phyloP scores from a whole-genome alignment of 2,329 filamentous ascomycete species.

The Coniochaeta prunicola region DNA sequence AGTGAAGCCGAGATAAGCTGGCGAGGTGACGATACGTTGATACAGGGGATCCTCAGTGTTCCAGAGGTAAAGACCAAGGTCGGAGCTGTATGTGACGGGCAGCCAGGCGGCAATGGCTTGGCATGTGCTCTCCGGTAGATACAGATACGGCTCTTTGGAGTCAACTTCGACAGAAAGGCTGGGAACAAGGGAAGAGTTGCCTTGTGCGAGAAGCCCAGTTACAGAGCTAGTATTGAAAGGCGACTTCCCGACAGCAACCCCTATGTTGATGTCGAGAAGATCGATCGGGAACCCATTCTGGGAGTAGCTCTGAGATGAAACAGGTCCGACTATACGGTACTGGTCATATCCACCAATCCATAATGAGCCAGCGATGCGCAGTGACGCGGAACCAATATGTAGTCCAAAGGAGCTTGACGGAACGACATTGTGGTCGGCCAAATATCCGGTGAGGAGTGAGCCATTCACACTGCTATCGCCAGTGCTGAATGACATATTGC shows the following conservation, averaged over 20 bases:
- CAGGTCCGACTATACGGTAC: slow-evolving; percentile 18
- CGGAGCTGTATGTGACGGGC: slow-evolving; percentile 26
- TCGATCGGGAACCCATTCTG: slow-evolving; percentile 6
- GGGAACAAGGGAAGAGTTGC: slow-evolving; percentile 24
- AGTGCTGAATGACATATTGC: neutral
- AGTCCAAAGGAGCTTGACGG: slow-evolving; percentile 21
- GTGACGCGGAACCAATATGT: slow-evolving; percentile 23
- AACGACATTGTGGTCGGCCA: slow-evolving; percentile 2
- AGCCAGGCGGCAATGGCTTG: slow-evolving; percentile 27
- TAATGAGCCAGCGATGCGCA: slow-evolving; percentile 19
- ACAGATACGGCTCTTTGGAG: slow-evolving; percentile 12
- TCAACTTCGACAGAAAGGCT: slow-evolving; percentile 1
- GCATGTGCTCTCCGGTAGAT: slow-evolving; percentile 30
- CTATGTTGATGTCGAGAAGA: slow-evolving; percentile 14
- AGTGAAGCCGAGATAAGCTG: slow-evolving; percentile 33
- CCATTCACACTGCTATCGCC: neutral
- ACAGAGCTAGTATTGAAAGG: slow-evolving; percentile 9
- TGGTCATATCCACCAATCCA: slow-evolving; percentile 27
- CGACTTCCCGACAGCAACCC: slow-evolving; percentile 12
- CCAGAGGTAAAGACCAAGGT: slow-evolving; percentile 32
- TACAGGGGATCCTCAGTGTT: slow-evolving; percentile 24
- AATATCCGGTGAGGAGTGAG: neutral
- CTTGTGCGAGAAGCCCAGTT: slow-evolving; percentile 5
- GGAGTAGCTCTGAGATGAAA: slow-evolving; percentile 12
- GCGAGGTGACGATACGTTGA: slow-evolving; percentile 28